Conservation (phyloP, 345 rosid genomes). For the Rhodomyrtus tomentosa region DNA sequence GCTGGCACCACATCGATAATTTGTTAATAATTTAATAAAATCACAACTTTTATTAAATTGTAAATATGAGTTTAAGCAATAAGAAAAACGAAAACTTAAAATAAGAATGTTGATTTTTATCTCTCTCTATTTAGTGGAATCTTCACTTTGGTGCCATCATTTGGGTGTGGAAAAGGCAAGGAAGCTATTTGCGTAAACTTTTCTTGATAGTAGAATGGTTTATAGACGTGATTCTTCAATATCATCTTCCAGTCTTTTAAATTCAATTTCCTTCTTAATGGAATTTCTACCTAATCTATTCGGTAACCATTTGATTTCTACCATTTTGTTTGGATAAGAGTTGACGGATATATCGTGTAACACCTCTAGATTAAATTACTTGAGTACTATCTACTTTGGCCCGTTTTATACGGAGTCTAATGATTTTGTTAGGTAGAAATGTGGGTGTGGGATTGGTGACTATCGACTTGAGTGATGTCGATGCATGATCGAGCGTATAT, state of each 20-base stretch:
- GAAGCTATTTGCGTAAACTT: not conserved
- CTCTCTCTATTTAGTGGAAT: not conserved
- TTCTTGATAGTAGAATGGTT: not conserved
- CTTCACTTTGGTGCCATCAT: not conserved
- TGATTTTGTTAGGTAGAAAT: not conserved
- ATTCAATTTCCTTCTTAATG: not conserved
- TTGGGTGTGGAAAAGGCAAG: not conserved
- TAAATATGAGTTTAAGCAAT: not conserved
- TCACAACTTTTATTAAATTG: not conserved
- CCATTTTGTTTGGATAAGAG: not conserved
- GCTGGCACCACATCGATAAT: no score
- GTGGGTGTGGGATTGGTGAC: no score
- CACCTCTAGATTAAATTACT: not conserved
- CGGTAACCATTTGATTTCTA: not conserved
- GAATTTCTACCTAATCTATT: not conserved
- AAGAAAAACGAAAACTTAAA: not conserved
- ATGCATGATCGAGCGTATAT: no score
- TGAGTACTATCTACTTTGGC: not conserved
- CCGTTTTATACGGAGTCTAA: accelerated
- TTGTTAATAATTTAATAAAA: no score
- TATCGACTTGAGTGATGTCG: no score
- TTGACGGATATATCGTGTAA: not conserved
- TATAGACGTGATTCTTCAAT: not conserved
- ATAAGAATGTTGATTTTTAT: not conserved
- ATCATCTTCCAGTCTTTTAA: not conserved